phyloP scores from a whole-genome alignment of 768 basidiomycete genomes.

The Auriscalpium microsporum region DNA sequence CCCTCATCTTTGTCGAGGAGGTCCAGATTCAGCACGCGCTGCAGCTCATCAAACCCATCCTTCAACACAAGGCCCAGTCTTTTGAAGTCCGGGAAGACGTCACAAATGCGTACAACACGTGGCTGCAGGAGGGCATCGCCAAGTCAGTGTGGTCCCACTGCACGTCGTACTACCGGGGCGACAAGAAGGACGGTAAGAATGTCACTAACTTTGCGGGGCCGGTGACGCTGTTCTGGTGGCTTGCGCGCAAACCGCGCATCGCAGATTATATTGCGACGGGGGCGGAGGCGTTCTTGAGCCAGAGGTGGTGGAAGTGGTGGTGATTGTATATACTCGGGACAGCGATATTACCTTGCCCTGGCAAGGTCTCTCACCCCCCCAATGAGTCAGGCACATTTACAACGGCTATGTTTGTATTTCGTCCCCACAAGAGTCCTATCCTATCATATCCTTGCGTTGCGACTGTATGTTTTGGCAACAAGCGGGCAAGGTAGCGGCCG shows the following conservation, averaged over 20 bases:
- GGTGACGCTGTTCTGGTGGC: slow-evolving; percentile 45
- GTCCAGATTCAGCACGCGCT: slow-evolving; percentile 45
- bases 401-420: too few species aligned
- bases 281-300: slow-evolving; percentile 28
- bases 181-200: slow-evolving; percentile 30
- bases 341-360: too few species aligned
- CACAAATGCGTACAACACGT: slow-evolving; percentile 41
- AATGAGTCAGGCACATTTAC: too few species aligned
- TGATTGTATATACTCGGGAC: too few species aligned
- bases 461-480: too few species aligned
- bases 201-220: slow-evolving; percentile 48
- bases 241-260: slow-evolving; percentile 35
- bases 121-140: slow-evolving; percentile 39
- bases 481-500: too few species aligned
- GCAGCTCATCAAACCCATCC: slow-evolving; percentile 43
- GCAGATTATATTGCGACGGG: slow-evolving; percentile 33
- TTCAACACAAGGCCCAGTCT: slow-evolving; percentile 39
- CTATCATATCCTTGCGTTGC: too few species aligned
- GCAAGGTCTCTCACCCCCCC: too few species aligned
- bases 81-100: slow-evolving; percentile 41
- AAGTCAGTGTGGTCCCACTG: slow-evolving; percentile 47
- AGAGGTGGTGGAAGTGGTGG: neutral
- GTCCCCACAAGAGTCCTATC: too few species aligned
- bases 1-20: slow-evolving; percentile 48
- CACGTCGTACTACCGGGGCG: slow-evolving; percentile 42